Evolutionary conservation across 2,329 filamentous ascomycete genomes (phyloP), one percentile per base, ranked within the genome.

Genomic region (Fusarium subglutinans): DNA sequence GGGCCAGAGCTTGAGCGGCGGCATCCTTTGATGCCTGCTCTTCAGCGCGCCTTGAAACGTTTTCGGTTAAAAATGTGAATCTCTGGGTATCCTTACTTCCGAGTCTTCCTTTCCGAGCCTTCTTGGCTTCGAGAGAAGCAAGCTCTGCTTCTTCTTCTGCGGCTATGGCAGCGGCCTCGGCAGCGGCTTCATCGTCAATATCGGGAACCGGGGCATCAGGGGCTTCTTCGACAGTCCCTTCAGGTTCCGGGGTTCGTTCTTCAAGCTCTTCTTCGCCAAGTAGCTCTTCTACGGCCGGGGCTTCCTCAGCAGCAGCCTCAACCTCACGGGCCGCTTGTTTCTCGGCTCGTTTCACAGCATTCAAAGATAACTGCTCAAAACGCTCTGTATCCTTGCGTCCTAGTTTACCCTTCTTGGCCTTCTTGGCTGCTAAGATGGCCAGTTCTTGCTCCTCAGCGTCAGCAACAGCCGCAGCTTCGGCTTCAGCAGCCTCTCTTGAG

Each of bases 81-180:
- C 84, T 86, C 66, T 87, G 85, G 56, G 86, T 80, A 38, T 86
- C 86, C 64, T 82, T 86, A 70, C 84, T 87, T 5, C 76, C 78
- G 18, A 86, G 74, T 67, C 82, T 87, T 62, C 81, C 80, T 77
- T 86, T 89, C 73, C 85, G 87, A 4, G 82, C 82, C 74, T 87
- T 88, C 76, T 88, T 89, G 30, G 82, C 81, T 48, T 84, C 85
- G 9, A 87, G 79, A 8, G 79, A 76, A 20, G 79, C 82, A 18
- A 86, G 78, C 65, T 87, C 83, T 17, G 79, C 78, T 66, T 85
- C 79, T 72, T 85, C 81, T 26, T 74, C 64, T 20, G 65, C 69
- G 43, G 76, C 76, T 37, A 74, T 64, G 37, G 61, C 69, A 37
- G 69, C 69, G 15, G 73, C 74, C 44, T 65, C 58, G 14, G 59